Evolutionary conservation across 2,329 filamentous ascomycete species (phyloP), one percentile per base, ranked within the genome.

Genomic region (Diaporthe destruens): DNA sequence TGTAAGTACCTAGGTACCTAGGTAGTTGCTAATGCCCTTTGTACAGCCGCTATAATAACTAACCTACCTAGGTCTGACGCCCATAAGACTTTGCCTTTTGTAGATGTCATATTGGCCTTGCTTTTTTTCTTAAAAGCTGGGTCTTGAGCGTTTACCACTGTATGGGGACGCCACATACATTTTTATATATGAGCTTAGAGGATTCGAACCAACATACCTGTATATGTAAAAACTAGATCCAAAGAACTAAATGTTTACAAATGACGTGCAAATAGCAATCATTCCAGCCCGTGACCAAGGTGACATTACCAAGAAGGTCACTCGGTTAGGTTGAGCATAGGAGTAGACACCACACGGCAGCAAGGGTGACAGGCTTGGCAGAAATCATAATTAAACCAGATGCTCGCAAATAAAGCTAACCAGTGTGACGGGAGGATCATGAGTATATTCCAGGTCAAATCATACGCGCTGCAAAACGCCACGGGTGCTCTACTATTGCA

Each of bases 291-390:
- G 8, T 39, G 20, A 36, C 36, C 0, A 56, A 20, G 12, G 39
- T 42, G 14, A 9, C 1, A 7, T 25, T 42, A 57, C 34, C 34
- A 57, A 25, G 18, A 44, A 44, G 42, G 20, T 39, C 3, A 16
- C 2, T 16, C 42, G 2, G 6, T 56, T 23, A 0, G 14, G 55
- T 57, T 57, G 16, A 36, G 56, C 7, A 47, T 4, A 42, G 14
- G 34, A 25, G 42, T n/a, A 42, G n/a, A 42, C 3, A 39, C 36
- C 56, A 42, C 56, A 59, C 56, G 56, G 42, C 56, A 59, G 56
- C 56, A 42, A 29, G 14, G 56, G 39, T 54, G 56, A 42, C 36
- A 59, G n/a, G 9, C 56, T 59, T 59, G 36, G 56, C 56, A n/a
- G 1, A 42, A 18, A n/a, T 42, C n/a, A 59, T 11, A 42, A 14